Base-by-base conservation (phyloP, 2,329 filamentous ascomycete species). In the Zymoseptoria ardabiliae region DNA sequence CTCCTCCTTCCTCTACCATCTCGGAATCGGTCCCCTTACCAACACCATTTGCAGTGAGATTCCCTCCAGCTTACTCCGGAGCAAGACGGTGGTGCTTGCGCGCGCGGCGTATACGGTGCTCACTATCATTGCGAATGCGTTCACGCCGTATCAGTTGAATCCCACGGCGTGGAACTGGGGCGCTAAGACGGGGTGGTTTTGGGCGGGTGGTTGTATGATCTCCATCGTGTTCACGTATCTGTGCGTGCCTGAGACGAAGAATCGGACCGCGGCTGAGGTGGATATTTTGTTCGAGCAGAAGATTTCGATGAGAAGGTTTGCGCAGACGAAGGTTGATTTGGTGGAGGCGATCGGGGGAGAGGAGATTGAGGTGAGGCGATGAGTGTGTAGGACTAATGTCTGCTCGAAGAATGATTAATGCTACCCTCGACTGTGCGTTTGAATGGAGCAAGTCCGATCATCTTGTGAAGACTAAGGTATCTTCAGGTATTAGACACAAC, bases 231-330 rank as follows among this genome's bases (percentile, higher is more conserved):
- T 75, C 76, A 71, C 71, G 1, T 78, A 67, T 58, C 77, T 77
- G 61, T 69, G 76, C n/a, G 63, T 77, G 2, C 76, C 76, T 0
- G 76, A 77, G 62, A 69, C 75, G 1, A 77, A 76, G 66, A 72
- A 70, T 21, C 70, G 75, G 21, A 76, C 75, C 1, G 77, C 74
- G 60, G 74, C 67, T 8, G 76, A 78, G 65, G 65, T 78, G 28
- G 76, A 78, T 64, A 68, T 77, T 53, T 68, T 79, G 48, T 79
- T 79, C 61, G 74, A 76, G 62, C 68, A 69, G 30, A 61, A 66
- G 5, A 67, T 78, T 8, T 63, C 70, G 9, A 76, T 76, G 9
- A 69, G 75, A 21, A 73, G 75, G 56, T 79, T 69, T 72, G 56
- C 55, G 50, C 54, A 48, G 11, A 65, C 62, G 6, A 58, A 55